These are phyloP conservation scores for Mortierella hygrophila DNA, from an alignment of 192 early-diverging fungal genomes.

Conservation along the genomic window DNA sequence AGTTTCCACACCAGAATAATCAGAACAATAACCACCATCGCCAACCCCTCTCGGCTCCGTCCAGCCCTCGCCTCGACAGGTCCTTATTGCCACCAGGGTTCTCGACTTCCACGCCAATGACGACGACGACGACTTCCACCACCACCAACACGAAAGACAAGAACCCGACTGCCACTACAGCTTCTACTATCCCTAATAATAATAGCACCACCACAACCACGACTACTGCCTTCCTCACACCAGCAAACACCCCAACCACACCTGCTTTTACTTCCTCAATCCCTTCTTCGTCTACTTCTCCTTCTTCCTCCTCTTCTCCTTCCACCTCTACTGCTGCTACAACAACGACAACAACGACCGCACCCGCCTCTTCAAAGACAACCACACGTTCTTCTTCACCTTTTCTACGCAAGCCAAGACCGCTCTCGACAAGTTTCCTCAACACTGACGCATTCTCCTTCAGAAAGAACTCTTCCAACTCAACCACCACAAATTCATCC, in stretches of 20 bases:
- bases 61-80: conserved; percentile 7
- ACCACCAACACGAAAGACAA: not conserved
- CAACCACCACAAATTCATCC: not conserved
- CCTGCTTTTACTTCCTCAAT: not conserved
- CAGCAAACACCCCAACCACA: not conserved
- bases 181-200: not conserved
- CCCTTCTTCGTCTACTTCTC: conserved; percentile 1
- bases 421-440: conserved; percentile 17
- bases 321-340: conserved; percentile 3
- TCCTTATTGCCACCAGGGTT: not conserved
- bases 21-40: not conserved
- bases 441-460: conserved; percentile 4
- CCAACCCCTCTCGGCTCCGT: conserved; percentile 12
- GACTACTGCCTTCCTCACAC: not conserved
- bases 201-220: not conserved
- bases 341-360: not conserved
- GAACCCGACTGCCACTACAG: not conserved
- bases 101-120: not conserved
- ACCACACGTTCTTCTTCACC: not conserved
- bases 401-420: conserved; percentile 6
- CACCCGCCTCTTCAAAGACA: not conserved
- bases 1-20: not conserved
- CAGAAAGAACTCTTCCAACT: conserved; percentile 18
- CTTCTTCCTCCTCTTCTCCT: not conserved
- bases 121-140: not conserved